phyloP scores from a whole-genome alignment of 2,329 filamentous ascomycete genomes.

The Fusarium sp. region DNA sequence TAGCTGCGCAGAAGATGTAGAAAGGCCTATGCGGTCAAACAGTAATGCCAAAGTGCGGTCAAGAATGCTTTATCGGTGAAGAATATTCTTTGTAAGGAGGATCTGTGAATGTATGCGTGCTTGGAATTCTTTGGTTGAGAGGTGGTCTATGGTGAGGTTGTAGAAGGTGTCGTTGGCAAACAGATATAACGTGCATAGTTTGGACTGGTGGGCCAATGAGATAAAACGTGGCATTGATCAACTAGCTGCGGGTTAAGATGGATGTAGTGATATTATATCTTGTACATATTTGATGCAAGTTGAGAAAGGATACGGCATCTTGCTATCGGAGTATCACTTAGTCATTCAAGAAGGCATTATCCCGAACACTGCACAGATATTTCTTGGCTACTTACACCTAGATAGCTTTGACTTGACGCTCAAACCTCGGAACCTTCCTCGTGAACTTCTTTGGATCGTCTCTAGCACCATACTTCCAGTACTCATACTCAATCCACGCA shows the following conservation, averaged over 20 bases:
- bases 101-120: not conserved
- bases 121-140: not conserved
- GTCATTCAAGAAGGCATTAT: slow-evolving; percentile 14
- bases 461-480: slow-evolving; percentile 65
- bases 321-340: slow-evolving; percentile 3
- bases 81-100: not conserved
- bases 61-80: slow-evolving; percentile 7
- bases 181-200: slow-evolving; percentile 1
- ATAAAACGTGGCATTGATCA: not conserved
- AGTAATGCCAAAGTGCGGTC: slow-evolving; percentile 16
- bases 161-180: slow-evolving; percentile 23
- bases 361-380: rapidly evolving
- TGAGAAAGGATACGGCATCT: not conserved
- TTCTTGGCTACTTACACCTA: not conserved
- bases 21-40: slow-evolving; percentile 13
- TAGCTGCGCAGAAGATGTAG: slow-evolving; percentile 26
- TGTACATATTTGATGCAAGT: not conserved
- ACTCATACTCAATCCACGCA: slow-evolving; percentile 77
- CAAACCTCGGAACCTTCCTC: slow-evolving; percentile 37
- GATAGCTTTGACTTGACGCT: slow-evolving; percentile 30
- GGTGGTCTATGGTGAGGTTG: not conserved
- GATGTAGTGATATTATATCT: no score
- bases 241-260: not conserved
- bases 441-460: slow-evolving; percentile 62
- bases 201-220: not conserved